A percentile compares a stretch with the other conserved stretches of the same genome.
These are phyloP conservation scores for Aulographum hederae DNA, from an alignment of 2,329 filamentous ascomycete species.

Conservation along the genomic window DNA sequence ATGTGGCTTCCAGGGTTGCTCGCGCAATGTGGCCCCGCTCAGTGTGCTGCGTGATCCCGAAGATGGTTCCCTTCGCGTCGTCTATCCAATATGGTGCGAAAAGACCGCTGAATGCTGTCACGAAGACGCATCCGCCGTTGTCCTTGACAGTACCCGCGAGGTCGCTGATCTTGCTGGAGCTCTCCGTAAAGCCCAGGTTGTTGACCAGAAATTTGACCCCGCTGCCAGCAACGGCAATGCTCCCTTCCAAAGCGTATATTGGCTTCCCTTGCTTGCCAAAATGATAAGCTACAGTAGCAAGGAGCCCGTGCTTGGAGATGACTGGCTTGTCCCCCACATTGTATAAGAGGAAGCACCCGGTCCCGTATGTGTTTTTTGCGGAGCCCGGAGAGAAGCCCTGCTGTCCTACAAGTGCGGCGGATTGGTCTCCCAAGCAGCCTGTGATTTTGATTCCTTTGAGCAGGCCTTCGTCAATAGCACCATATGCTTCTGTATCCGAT, in stretches of 20 bases:
- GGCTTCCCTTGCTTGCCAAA: slow-evolving; percentile 58
- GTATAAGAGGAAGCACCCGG: slow-evolving; percentile 76
- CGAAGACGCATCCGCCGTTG: slow-evolving; percentile 68
- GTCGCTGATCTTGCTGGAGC: slow-evolving; percentile 44
- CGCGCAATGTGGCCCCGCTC: slow-evolving; percentile 73
- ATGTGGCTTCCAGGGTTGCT: slow-evolving; percentile 77
- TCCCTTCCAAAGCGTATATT: slow-evolving; percentile 69
- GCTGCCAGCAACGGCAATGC: slow-evolving; percentile 64
- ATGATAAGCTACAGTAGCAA: slow-evolving; percentile 78
- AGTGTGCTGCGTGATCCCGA: slow-evolving; percentile 74
- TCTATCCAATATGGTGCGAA: slow-evolving; percentile 95
- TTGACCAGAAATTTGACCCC: slow-evolving; percentile 54
- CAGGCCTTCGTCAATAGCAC: slow-evolving; percentile 43
- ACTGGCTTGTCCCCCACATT: slow-evolving; percentile 76
- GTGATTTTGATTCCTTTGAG: slow-evolving; percentile 56
- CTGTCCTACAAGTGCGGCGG: slow-evolving; percentile 69
- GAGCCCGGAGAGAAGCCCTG: slow-evolving; percentile 65
- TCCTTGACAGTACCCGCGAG: slow-evolving; percentile 47
- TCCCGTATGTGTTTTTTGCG: slow-evolving; percentile 85
- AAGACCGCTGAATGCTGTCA: slow-evolving; percentile 78
- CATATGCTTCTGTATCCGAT: slow-evolving; percentile 56
- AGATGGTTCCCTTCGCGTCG: slow-evolving; percentile 74
- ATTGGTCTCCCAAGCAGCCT: slow-evolving; percentile 75
- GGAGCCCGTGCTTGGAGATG: slow-evolving; percentile 63
- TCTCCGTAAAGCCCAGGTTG: slow-evolving; percentile 43